These are phyloP conservation scores for Malania oleifera DNA, from an alignment of 164 flowering plant species.

Conservation along the genomic window DNA sequence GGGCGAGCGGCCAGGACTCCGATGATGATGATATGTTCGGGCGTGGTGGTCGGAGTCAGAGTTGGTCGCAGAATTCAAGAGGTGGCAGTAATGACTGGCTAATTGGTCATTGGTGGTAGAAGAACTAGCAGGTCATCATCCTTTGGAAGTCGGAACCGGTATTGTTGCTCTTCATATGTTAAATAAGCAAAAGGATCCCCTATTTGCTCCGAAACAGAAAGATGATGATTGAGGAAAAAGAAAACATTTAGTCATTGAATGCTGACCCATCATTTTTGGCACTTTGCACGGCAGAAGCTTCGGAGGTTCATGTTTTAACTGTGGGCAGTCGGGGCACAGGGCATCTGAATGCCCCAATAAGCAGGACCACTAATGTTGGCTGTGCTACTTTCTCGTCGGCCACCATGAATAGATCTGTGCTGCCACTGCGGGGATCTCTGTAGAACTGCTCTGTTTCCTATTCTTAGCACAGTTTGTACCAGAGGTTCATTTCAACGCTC, in stretches of 20 bases:
- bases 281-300: background rate
- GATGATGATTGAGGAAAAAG: too few species aligned
- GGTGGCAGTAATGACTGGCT: background rate
- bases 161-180: background rate
- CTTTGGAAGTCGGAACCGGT: background rate
- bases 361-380: background rate
- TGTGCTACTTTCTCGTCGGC: too few species aligned
- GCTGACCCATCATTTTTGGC: too few species aligned
- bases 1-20: background rate
- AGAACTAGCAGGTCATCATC: background rate
- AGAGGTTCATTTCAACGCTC: too few species aligned
- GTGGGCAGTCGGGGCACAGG: background rate
- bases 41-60: background rate
- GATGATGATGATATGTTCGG: background rate
- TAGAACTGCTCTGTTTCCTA: too few species aligned
- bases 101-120: background rate
- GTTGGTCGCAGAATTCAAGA: background rate
- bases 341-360: conserved; percentile 1
- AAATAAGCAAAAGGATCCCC: background rate
- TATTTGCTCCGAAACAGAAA: background rate
- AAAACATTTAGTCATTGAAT: too few species aligned
- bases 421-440: too few species aligned
- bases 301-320: background rate
- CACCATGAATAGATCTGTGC: too few species aligned
- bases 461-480: too few species aligned